Evolutionary conservation across 129 eudicot species (phyloP).

Genomic region (Pseudognaphalium luteoalbum): DNA sequence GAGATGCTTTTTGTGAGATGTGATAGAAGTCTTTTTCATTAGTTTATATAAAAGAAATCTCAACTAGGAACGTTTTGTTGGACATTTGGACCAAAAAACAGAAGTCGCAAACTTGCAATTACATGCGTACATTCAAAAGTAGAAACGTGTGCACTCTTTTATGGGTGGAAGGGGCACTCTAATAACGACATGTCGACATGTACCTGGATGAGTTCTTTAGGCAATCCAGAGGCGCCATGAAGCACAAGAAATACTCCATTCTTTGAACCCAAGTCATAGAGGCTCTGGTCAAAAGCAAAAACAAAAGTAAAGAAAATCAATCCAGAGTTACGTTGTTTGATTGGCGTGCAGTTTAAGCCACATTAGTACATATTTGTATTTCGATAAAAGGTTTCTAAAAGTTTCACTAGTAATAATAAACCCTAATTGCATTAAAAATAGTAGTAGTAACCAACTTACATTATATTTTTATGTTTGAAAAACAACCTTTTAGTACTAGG

Average conservation of each 20-base stretch:
- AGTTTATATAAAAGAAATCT: too few relatives aligned
- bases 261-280: slow-evolving; percentile 58
- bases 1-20: neutral
- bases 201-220: slow-evolving; percentile 81
- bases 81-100: neutral
- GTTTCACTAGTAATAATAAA: too few relatives aligned
- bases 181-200: slow-evolving; percentile 4
- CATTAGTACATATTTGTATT: too few relatives aligned
- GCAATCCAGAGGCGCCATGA: slow-evolving; percentile 97
- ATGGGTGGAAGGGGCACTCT: too few relatives aligned
- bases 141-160: neutral
- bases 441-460: too few relatives aligned
- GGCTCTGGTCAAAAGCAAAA: slow-evolving; percentile 48
- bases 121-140: neutral
- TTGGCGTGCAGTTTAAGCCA: too few relatives aligned
- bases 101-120: neutral
- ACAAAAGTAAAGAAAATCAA: neutral
- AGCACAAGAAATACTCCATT: slow-evolving; percentile 86
- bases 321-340: neutral
- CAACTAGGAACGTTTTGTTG: slow-evolving; percentile 5
- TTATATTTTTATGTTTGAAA: too few relatives aligned
- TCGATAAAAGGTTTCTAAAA: too few relatives aligned
- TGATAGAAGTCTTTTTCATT: neutral
- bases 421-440: too few relatives aligned
- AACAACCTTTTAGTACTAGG: too few relatives aligned